A percentile compares a stretch with the other conserved stretches of the same genome.
These are phyloP conservation scores for Pseudisothecium myosuroides DNA, from an alignment of 225 moss, liverwort and hornwort genomes.

Conservation along the genomic window DNA sequence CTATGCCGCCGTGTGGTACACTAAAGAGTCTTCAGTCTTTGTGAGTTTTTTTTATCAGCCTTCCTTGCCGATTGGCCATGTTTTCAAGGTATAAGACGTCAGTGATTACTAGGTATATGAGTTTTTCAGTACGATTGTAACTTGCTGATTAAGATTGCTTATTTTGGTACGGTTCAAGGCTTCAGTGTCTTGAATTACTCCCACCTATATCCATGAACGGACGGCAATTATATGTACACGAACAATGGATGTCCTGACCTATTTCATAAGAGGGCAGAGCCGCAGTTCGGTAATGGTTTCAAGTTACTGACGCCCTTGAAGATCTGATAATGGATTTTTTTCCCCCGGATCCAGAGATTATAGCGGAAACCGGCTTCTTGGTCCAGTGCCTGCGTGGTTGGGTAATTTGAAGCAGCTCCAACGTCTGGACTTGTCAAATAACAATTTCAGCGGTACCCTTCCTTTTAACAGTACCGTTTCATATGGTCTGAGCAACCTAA, in stretches of 20 bases:
- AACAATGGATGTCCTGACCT: not conserved
- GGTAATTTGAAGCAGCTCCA: slow-evolving; percentile 14
- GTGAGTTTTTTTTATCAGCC: not conserved
- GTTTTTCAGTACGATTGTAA: not conserved
- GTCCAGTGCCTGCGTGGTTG: slow-evolving; percentile 10
- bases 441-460: slow-evolving; percentile 11
- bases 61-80: not conserved
- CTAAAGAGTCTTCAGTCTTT: slow-evolving; percentile 6
- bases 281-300: not conserved
- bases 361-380: slow-evolving; percentile 18
- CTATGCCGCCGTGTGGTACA: not conserved
- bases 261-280: not conserved
- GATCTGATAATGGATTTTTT: not conserved
- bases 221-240: not conserved
- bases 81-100: not conserved
- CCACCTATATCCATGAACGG: not conserved
- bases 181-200: not conserved
- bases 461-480: not conserved
- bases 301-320: not conserved
- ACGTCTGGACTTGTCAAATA: slow-evolving; percentile 33
- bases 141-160: not conserved
- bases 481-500: slow-evolving; percentile 25
- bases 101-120: not conserved
- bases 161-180: not conserved
- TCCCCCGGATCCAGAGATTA: slow-evolving; percentile 11